Base-by-base conservation (phyloP, 495 filamentous ascomycete genomes). In the Copromyces sp. region DNA sequence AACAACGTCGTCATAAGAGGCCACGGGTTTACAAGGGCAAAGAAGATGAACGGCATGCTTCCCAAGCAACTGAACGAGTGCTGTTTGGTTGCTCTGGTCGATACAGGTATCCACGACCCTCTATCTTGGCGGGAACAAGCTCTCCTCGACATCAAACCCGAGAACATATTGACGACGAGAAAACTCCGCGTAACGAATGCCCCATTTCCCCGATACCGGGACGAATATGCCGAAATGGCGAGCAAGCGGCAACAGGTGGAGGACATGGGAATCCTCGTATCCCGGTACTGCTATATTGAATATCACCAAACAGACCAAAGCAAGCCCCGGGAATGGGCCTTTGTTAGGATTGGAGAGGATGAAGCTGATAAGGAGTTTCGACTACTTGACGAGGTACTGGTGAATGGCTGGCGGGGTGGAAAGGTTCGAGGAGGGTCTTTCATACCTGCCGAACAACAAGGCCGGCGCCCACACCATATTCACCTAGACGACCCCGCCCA, bases 151-250 rank as follows among this genome's bases (percentile, higher is more conserved):
- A 68, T 88, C 11, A 68, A 81, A 0, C 40, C 85, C 0, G 65
- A 72, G 0, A 73, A 82, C 0, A 75, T 89, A 2, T 65, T 81
- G 1, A 73, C 73, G 16, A 59, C 76, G 4, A 78, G 90, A 6
- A 75, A 82, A 0, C 77, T 90, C 9, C 76, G 84, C 5, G 70
- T 87, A 3, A 91, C 89, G 0, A 90, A 91, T 70, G 78, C 81
- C 2, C 71, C 80, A 0, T 90, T 86, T 12, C 84, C 83, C 0
- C 72, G 75, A 0, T 69, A 80, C 20, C 75, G 80, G 0, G 86
- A 82, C 53, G 73, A 68, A 1, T 0, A 0, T 0, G 9, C 35
- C 0, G 70, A 74, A 0, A 75, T 32, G 0, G 11, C 0, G 3
- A 5, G 68, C 11, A 68, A 73, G 2, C 73, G 80, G 5, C 44